Conservation (phyloP, 441 rosid species). For the Mallotus repandus region DNA sequence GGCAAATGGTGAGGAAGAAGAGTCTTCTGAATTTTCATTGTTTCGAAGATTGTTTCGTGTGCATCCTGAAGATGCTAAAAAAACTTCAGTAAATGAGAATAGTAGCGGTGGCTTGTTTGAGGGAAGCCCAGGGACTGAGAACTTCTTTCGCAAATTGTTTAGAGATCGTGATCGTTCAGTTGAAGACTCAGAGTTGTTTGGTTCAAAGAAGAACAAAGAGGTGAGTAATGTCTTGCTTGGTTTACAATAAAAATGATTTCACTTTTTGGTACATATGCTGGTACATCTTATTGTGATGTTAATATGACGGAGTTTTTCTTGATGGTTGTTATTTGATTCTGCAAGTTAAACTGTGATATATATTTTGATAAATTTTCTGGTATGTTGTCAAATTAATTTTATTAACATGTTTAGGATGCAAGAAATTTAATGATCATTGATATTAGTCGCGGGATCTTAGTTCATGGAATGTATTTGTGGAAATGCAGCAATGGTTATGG, state of each 20-base stretch:
- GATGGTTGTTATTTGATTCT: not conserved
- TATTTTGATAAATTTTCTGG: not conserved
- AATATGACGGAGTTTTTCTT: not conserved
- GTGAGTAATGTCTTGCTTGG: slow-evolving; percentile 34
- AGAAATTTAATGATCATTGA: not conserved
- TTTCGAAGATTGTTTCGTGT: slow-evolving; percentile 84
- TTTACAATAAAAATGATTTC: slow-evolving; percentile 8
- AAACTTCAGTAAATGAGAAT: slow-evolving; percentile 49
- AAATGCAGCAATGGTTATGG: too few relatives aligned
- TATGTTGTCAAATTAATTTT: not conserved
- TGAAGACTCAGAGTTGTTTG: slow-evolving; percentile 89
- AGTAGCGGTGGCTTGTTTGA: slow-evolving; percentile 54
- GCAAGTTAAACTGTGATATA: not conserved
- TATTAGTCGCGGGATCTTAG: not conserved
- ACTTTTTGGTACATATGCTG: not conserved
- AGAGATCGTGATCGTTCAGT: slow-evolving; percentile 92
- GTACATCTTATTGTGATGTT: not conserved
- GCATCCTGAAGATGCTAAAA: slow-evolving; percentile 86
- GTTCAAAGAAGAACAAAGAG: slow-evolving; percentile 79
- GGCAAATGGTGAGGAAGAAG: slow-evolving; percentile 70
- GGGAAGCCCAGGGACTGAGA: slow-evolving; percentile 96
- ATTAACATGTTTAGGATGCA: too few relatives aligned
- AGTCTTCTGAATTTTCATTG: slow-evolving; percentile 80
- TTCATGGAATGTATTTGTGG: too few relatives aligned
- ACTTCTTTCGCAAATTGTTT: slow-evolving; percentile 91